These are phyloP conservation scores for Aspergillus pseudoglaucus DNA, from an alignment of 2,329 filamentous ascomycete species.

Conservation along the genomic window DNA sequence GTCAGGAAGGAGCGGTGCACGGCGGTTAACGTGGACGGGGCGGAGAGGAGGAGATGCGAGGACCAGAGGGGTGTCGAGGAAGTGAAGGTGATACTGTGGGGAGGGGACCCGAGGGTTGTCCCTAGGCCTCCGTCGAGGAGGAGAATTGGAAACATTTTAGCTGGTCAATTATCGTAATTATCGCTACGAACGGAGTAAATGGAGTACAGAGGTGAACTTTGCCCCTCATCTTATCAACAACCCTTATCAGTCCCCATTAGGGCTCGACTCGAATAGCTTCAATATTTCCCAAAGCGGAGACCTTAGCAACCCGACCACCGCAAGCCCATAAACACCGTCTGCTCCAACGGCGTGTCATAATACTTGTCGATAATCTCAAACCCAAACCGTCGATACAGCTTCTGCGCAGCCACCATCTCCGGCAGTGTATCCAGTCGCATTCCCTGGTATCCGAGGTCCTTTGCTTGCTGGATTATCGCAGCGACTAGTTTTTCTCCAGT, in stretches of 20 bases:
- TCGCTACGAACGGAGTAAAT: background rate
- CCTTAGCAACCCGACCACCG: background rate
- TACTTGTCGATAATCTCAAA: constrained; percentile 49
- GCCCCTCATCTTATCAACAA: background rate
- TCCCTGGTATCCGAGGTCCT: constrained; percentile 43
- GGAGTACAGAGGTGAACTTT: background rate
- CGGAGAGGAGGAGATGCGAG: constrained; percentile 56
- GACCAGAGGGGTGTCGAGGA: constrained; percentile 57
- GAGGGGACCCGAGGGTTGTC: constrained; percentile 55
- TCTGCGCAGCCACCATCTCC: constrained; percentile 46
- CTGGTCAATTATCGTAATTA: background rate
- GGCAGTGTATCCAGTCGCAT: constrained; percentile 53
- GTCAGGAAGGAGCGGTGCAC: constrained; percentile 53
- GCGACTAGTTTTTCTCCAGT: constrained; percentile 45
- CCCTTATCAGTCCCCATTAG: background rate
- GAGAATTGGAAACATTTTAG: constrained; percentile 31
- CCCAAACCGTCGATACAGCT: constrained; percentile 45
- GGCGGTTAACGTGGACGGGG: constrained; percentile 45
- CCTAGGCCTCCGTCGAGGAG: constrained; percentile 63
- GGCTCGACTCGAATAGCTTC: background rate
- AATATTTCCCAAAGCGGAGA: background rate
- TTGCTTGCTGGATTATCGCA: constrained; percentile 41
- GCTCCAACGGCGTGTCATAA: constrained; percentile 50
- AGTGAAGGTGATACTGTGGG: constrained; percentile 49
- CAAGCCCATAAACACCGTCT: constrained; percentile 46